These are phyloP conservation scores for Sugiyamaella pinicola DNA, from an alignment of 1,139 yeast species.

Conservation along the genomic window DNA sequence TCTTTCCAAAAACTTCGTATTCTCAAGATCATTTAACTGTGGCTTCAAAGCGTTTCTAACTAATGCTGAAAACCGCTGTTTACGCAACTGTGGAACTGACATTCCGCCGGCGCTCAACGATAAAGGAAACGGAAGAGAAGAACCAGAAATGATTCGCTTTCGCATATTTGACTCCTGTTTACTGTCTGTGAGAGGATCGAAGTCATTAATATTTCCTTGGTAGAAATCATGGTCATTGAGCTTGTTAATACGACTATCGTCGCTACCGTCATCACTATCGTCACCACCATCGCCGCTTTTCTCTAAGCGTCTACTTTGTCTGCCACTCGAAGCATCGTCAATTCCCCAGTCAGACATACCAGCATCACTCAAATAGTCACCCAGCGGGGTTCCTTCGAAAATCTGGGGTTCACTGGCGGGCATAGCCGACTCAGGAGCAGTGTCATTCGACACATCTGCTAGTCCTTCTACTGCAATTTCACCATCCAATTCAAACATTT, in stretches of 20 bases:
- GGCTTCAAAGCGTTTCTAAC: slow-evolving; percentile 36
- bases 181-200: neutral
- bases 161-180: slow-evolving; percentile 17
- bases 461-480: neutral
- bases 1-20: slow-evolving; percentile 46
- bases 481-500: neutral
- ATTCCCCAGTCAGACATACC: slow-evolving; percentile 41
- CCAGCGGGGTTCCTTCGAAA: slow-evolving; percentile 41
- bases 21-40: slow-evolving; percentile 38
- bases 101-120: slow-evolving; percentile 29
- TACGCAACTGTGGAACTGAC: slow-evolving; percentile 25
- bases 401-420: slow-evolving; percentile 26
- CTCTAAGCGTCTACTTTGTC: slow-evolving; percentile 4
- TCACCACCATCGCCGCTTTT: slow-evolving; percentile 14
- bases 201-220: slow-evolving; percentile 2
- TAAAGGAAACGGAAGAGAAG: slow-evolving; percentile 30
- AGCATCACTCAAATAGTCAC: slow-evolving; percentile 36
- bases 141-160: slow-evolving; percentile 13
- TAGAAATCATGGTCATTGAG: slow-evolving; percentile 16
- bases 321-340: slow-evolving; percentile 25
- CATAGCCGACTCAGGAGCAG: slow-evolving; percentile 13
- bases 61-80: slow-evolving; percentile 33
- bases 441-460: neutral
- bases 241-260: slow-evolving; percentile 10
- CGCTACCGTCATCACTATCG: slow-evolving; percentile 12